Base-by-base conservation (phyloP, 306 rosid species). In the Prunus campanulata region DNA sequence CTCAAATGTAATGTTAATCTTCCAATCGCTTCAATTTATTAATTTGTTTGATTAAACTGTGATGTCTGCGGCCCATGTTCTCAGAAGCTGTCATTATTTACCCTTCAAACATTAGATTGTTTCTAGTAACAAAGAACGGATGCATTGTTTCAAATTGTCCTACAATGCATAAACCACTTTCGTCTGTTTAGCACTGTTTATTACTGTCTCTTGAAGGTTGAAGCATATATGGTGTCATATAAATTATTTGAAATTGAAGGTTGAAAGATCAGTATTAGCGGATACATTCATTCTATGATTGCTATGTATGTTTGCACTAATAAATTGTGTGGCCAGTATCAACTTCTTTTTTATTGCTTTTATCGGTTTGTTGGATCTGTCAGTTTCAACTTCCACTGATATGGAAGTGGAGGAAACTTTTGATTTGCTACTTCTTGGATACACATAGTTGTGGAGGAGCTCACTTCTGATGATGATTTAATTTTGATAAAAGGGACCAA, bases 381-480 rank as follows among this genome's bases (percentile, higher is more conserved):
- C 89, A 97, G 90, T 92, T 80, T 95, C 97, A 32, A 95, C 97
- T 71, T 95, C 92, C 81, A 97, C 97, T 85, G 98, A 92, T 77
- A 95, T 89, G 96, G 97, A 95, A 82, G 96, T 95, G 52, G 98
- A 92, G 78, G 98, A 95, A 88, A 92, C 96, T 24, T 95, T 92
- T 81, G 97, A 90, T 61, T 71, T 95, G 56, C 87, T 96, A 11
- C 74, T 95, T 89, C 93, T 92, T 81, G 97, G 97, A 86, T 81
- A 96, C 98, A 13, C 95, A 86, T 19, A 86, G 98, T 95, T 83
- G 96, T 92, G 50, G 98, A 91, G 87, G 97, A 92, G 87, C 91
- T 93, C 42, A 75, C 90, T 81, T 50, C 96, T 78, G 97, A 90
- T 84, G 98, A 94, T 67, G 93, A 91, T 51, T 91, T 94, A 15